Percentiles rank a stretch among this genome's conserved stretches.
Conservation (phyloP, 2,329 filamentous ascomycete genomes). For the Penicillium fuscoglaucum region DNA sequence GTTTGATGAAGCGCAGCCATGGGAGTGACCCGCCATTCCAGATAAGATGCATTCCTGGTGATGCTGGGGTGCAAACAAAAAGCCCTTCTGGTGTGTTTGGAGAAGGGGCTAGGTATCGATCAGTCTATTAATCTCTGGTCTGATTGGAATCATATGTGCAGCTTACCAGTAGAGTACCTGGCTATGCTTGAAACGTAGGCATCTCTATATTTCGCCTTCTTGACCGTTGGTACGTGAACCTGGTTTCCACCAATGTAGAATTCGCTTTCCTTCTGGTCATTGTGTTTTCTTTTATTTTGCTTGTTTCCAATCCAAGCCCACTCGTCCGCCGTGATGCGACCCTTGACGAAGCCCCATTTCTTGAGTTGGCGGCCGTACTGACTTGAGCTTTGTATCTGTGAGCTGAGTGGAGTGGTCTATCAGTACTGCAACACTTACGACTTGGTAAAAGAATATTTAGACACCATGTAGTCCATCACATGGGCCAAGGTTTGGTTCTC, state of each 20-base stretch:
- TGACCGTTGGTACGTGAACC: conserved; percentile 5
- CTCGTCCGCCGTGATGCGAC: not conserved
- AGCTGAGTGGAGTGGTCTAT: not conserved
- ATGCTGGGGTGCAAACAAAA: conserved; percentile 19
- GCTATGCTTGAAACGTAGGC: not conserved
- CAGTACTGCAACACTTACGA: conserved; percentile 7
- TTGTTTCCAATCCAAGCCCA: conserved; percentile 12
- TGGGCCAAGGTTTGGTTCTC: conserved; percentile 8
- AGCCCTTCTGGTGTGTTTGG: conserved; percentile 19
- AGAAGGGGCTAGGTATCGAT: not conserved
- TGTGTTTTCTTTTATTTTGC: conserved; percentile 16
- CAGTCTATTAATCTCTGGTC: not conserved
- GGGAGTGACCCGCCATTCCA: conserved; percentile 17
- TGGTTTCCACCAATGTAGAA: conserved; percentile 15
- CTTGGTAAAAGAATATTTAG: conserved; percentile 14
- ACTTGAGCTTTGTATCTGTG: not conserved
- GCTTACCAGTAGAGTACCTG: not conserved
- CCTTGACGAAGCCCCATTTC: not conserved
- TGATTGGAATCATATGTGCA: not conserved
- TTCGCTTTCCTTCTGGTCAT: conserved; percentile 20
- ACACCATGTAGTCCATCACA: conserved; percentile 18
- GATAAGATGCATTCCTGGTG: conserved; percentile 8
- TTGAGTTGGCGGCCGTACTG: conserved; percentile 1
- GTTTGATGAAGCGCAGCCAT: conserved; percentile 17
- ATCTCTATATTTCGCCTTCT: conserved; percentile 4